Conservation (phyloP, 225 moss, liverwort and hornwort genomes). For the Pleurozium schreberi region DNA sequence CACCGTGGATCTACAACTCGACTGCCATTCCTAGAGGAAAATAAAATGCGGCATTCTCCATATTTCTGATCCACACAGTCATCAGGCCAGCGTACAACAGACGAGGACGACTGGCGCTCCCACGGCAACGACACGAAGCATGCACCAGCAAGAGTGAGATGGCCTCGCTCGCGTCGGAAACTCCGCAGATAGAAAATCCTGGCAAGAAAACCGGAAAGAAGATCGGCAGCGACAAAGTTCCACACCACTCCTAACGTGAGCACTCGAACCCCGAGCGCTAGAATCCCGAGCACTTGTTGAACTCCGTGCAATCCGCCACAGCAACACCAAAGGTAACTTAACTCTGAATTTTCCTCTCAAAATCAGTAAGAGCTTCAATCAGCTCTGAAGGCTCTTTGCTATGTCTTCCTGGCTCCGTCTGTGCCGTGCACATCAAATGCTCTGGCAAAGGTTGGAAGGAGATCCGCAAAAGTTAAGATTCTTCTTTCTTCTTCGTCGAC, state of each 20-base stretch:
- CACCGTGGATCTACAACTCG: background rate
- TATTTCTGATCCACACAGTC: background rate
- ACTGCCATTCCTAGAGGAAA: background rate
- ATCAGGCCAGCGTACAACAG: background rate
- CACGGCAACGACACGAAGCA: background rate
- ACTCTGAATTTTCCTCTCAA: background rate
- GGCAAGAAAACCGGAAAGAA: background rate
- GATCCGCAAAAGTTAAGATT: background rate
- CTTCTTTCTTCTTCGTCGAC: background rate
- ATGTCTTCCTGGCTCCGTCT: background rate
- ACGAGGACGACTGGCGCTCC: background rate
- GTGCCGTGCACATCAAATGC: background rate
- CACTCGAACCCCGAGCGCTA: background rate
- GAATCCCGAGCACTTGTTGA: background rate
- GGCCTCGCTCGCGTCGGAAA: background rate
- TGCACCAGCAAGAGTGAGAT: background rate
- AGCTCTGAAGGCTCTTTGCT: background rate
- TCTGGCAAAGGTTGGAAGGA: background rate
- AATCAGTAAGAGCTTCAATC: background rate
- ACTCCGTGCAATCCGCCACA: background rate
- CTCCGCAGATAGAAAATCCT: background rate
- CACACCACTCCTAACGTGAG: background rate
- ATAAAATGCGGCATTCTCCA: constrained; percentile 7
- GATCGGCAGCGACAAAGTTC: background rate
- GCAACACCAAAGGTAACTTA: background rate